A percentile compares a stretch with the other conserved stretches of the same genome.
Evolutionary conservation across 352 stramenopile genomes (phyloP).

Genomic region (Vaucheria bursata): DNA sequence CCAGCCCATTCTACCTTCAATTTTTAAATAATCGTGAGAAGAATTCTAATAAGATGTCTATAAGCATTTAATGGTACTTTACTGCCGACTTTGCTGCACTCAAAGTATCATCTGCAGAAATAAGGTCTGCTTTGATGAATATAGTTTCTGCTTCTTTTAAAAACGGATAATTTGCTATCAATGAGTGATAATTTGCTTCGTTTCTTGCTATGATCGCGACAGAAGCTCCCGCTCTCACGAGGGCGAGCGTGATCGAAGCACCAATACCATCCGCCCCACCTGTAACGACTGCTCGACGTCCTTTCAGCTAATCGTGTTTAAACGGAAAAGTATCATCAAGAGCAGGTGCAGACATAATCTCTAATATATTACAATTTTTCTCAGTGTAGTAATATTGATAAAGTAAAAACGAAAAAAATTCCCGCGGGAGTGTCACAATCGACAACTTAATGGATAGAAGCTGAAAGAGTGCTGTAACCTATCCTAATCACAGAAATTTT

Average conservation of each 20-base stretch:
- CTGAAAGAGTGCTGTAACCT: no score
- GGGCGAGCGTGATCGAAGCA: background rate
- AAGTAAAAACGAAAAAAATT: no score
- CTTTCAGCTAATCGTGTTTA: background rate
- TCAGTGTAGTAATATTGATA: no score
- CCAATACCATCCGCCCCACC: background rate
- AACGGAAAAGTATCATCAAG: slow-evolving; percentile 1
- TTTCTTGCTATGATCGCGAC: background rate
- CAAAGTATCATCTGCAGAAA: background rate
- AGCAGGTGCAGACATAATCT: no score
- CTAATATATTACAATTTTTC: no score
- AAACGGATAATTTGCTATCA: background rate
- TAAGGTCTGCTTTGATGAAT: background rate
- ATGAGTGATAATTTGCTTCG: background rate
- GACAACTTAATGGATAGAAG: no score
- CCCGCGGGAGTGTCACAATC: no score
- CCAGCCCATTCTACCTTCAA: background rate
- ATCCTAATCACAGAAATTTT: no score
- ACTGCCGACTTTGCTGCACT: background rate
- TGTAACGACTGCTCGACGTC: background rate
- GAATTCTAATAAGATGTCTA: background rate
- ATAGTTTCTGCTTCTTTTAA: background rate
- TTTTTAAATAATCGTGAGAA: background rate
- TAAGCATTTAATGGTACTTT: background rate
- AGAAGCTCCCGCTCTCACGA: background rate